Base-by-base conservation (phyloP, 164 flowering plant genomes). In the Vitis amurensis region DNA sequence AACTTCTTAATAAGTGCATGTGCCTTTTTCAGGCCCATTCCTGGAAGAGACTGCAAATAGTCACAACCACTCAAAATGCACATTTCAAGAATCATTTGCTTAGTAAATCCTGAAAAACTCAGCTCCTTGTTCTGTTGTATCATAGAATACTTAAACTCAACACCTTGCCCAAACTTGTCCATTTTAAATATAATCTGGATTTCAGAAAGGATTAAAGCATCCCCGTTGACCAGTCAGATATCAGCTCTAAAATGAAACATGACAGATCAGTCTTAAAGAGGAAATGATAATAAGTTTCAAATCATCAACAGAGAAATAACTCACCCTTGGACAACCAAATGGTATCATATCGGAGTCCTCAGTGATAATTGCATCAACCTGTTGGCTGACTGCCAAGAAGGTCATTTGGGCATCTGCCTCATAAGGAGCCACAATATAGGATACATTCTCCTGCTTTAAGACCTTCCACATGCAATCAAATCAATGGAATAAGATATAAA, bases 391-490 rank as follows among this genome's bases (percentile, higher is more conserved):
- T 14, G 96, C 95, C 81, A 95, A 81, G 82, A 90, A 95, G 49
- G 99, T 84, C 97, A 95, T 90, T 70, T 95, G 99, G n/a, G 99
- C 99, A 87, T 95, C 99, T 73, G 99, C 99, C 81, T 95, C 98
- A 69, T 91, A 95, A 14, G 99, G 99, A 68, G 99, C 99, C 67
- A 95, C 99, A 51, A 95, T 76, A 74, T 84, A 95, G 44, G 74
- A 71, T 16, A 95, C 80, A 57, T 87, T 87, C 79, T 90, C 94
- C 85, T 81, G 79, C 80, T 84, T 93, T 69, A 95, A 78, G 57
- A 91, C 98, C 98, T 95, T 72, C 69, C 56, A 72, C 50, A 68
- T 29, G 70, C 65, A 82, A 75, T 50, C 56, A 74, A 17, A 61
- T 64, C 72, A 75, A 56, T 17, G 66, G 14, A 50, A 65, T 47